These are phyloP conservation scores for Podosphaera xanthii DNA, from an alignment of 2,329 filamentous ascomycete genomes.

Conservation along the genomic window DNA sequence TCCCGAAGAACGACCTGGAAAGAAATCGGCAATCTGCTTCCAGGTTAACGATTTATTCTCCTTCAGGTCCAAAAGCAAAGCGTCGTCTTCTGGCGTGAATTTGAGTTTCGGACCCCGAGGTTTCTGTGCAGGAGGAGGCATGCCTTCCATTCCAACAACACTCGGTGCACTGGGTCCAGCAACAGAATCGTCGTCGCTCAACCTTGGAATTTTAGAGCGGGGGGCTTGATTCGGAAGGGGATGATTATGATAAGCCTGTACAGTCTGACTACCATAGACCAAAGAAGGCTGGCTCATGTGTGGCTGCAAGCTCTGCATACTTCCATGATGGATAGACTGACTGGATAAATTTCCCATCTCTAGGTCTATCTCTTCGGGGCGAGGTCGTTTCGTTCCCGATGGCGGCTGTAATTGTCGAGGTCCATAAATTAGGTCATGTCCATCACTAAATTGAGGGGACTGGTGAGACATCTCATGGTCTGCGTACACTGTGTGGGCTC, in stretches of 20 bases:
- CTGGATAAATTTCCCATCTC: conserved; percentile 24
- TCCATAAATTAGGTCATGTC: conserved; percentile 28
- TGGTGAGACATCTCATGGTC: conserved; percentile 31
- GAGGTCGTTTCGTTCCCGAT: conserved; percentile 24
- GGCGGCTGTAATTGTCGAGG: conserved; percentile 14
- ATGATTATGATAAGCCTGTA: conserved; percentile 43
- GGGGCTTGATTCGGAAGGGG: conserved; percentile 52
- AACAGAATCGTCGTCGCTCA: conserved; percentile 25
- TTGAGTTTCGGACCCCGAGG: conserved; percentile 79
- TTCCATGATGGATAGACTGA: conserved; percentile 17
- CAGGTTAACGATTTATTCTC: conserved; percentile 88
- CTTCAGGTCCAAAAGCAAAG: conserved; percentile 69
- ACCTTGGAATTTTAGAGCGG: conserved; percentile 42
- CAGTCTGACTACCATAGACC: conserved; percentile 20
- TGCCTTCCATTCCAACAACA: conserved; percentile 66
- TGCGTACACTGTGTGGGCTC: conserved; percentile 28
- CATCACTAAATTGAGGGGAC: conserved; percentile 23
- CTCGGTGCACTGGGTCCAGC: conserved; percentile 39
- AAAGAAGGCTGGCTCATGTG: conserved; percentile 33
- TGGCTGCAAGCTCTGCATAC: conserved; percentile 23
- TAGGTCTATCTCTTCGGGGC: conserved; percentile 32
- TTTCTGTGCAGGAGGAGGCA: conserved; percentile 61
- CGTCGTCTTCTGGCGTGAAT: conserved; percentile 82
- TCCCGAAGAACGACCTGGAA: conserved; percentile 71
- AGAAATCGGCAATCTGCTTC: conserved; percentile 96